Base-by-base conservation (phyloP, 164 flowering plant species). In the Platanus orientalis region DNA sequence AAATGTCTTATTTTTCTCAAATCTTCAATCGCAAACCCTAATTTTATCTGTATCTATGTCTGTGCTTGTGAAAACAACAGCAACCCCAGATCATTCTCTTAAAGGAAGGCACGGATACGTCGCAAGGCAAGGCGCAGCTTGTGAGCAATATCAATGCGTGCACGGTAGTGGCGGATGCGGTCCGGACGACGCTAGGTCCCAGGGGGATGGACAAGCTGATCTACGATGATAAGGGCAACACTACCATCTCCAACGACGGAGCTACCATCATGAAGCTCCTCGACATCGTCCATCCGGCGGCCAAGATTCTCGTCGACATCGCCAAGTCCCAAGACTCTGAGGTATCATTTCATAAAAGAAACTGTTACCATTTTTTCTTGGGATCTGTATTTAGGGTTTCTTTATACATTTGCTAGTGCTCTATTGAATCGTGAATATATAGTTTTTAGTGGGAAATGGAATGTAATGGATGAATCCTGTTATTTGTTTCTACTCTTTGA, bases 181-280 rank as follows among this genome's bases (percentile, higher is more conserved):
- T 92, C 2, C 71, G 99, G 1, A 80, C 96, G 17, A 95, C 99
- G 6, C 84, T 95, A 3, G 99, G 99, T 0, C 99, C 99, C 0
- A 70, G 97, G 57, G 97, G 99, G 6, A 95, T 92, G 99, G 99
- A 95, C 77, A 95, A 95, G 78, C 78, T 95, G 62, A 92, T 95
- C 76, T 97, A 95, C 61, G 99, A 95, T 71, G 92, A 88, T 27
- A 95, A 88, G 73, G 99, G 99, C 2, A 75, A 69, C 47, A 90
- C 96, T 59, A 95, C 99, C 71, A 95, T 95, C 57, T 92, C 98
- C 48, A 95, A 92, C 60, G 99, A 95, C 54, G 98, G 99, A 17
- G 99, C 99, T 27, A 95, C 99, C 32, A 95, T 95, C 66, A 95
- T 95, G 99, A 95, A 95, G 80, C 88, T 95, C 23, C 97, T 95